These are phyloP conservation scores for Epichloe coenophiala DNA, from an alignment of 2,329 filamentous ascomycete genomes.

Conservation along the genomic window DNA sequence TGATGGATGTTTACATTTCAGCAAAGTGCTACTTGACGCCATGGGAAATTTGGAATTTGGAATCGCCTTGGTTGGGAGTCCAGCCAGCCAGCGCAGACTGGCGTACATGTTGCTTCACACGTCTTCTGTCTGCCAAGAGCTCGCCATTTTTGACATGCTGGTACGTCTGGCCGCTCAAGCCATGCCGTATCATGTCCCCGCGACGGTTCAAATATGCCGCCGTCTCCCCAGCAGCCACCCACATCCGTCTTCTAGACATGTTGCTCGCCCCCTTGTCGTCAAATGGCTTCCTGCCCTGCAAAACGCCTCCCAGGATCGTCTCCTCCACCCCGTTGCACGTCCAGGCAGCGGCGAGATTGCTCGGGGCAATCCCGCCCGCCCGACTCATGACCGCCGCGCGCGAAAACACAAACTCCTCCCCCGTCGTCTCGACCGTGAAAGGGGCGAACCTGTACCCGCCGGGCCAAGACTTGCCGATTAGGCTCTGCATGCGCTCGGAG, in stretches of 20 bases:
- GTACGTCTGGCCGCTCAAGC: slow-evolving; percentile 30
- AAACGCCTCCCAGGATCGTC: slow-evolving; percentile 66
- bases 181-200: slow-evolving; percentile 10
- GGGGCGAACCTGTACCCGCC: slow-evolving; percentile 50
- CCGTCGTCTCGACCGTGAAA: slow-evolving; percentile 51
- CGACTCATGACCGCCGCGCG: slow-evolving; percentile 25
- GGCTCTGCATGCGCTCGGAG: slow-evolving; percentile 43
- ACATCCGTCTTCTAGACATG: slow-evolving; percentile 47
- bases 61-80: slow-evolving; percentile 51
- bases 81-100: slow-evolving; percentile 44
- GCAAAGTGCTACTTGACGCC: slow-evolving; percentile 6
- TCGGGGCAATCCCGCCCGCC: slow-evolving; percentile 38
- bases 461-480: slow-evolving; percentile 22
- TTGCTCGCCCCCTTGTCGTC: slow-evolving; percentile 48
- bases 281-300: slow-evolving; percentile 63
- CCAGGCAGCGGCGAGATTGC: slow-evolving; percentile 62
- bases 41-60: slow-evolving; percentile 14
- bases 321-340: slow-evolving; percentile 45
- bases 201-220: slow-evolving; percentile 18
- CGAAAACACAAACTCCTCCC: slow-evolving; percentile 49
- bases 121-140: slow-evolving; percentile 30
- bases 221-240: slow-evolving; percentile 37
- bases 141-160: slow-evolving; percentile 36
- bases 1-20: slow-evolving; percentile 1
- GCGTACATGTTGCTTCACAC: slow-evolving; percentile 41